These are phyloP conservation scores for Lepidium sativum DNA, from an alignment of 345 rosid species.

Conservation along the genomic window DNA sequence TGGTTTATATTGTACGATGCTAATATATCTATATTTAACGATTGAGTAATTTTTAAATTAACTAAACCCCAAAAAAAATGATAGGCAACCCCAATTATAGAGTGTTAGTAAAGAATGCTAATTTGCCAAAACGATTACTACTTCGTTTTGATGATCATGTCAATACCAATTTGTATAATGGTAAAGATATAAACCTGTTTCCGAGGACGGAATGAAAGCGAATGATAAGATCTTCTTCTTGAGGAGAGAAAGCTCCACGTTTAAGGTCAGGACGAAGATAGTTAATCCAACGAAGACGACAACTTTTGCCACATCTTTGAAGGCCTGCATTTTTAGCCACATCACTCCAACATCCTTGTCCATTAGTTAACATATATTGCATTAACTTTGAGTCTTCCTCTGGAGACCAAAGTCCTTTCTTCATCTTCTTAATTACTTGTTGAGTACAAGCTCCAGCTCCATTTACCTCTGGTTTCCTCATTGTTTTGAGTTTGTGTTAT, in stretches of 20 bases:
- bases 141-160: background rate
- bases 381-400: conserved; percentile 95
- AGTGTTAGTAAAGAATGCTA: background rate
- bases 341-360: conserved; percentile 99
- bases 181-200: conserved; percentile 53
- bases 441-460: conserved; percentile 4
- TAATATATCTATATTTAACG: background rate
- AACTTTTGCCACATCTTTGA: conserved; percentile 95
- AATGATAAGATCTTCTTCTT: conserved; percentile 84
- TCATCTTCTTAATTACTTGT: conserved; percentile 47
- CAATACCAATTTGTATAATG: background rate
- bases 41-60: background rate
- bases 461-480: conserved; percentile 73
- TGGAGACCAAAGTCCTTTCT: conserved; percentile 99
- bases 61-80: background rate
- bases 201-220: conserved; percentile 92
- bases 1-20: too few species aligned
- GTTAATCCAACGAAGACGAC: conserved; percentile 97
- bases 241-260: conserved; percentile 91
- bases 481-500: conserved; percentile 34
- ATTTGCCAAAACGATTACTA: background rate
- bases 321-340: conserved; percentile 93
- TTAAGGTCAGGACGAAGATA: conserved; percentile 96
- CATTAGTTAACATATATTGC: conserved; percentile 81
- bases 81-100: too few species aligned